A percentile compares a stretch with the other conserved stretches of the same genome.
phyloP scores from a whole-genome alignment of 148 eudicot genomes.

The Vaccinium macrocarpon region DNA sequence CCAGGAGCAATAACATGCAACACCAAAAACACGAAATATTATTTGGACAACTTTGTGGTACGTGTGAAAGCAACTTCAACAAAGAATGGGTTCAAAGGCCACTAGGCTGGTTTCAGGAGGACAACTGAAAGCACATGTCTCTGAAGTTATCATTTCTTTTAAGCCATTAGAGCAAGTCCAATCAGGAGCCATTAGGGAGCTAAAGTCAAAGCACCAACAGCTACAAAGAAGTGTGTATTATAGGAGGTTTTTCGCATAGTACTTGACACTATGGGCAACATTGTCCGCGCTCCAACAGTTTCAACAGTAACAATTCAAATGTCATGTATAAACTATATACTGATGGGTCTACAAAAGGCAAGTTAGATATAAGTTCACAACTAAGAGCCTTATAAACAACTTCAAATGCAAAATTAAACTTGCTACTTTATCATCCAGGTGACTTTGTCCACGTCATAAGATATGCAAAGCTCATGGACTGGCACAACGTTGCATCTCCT shows the following conservation, averaged over 20 bases:
- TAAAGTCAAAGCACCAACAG: not conserved
- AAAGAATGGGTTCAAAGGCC: conserved; percentile 1
- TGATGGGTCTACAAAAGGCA: not conserved
- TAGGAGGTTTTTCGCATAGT: not conserved
- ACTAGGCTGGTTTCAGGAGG: not conserved
- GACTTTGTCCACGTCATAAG: not conserved
- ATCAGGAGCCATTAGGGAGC: not conserved
- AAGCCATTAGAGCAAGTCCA: not conserved
- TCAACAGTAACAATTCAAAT: not conserved
- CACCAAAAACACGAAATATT: not conserved
- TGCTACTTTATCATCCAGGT: not conserved
- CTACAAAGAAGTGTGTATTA: not conserved
- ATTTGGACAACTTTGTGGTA: not conserved
- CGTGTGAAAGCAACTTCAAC: conserved; percentile 1
- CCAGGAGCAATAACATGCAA: conserved; percentile 3
- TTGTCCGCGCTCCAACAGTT: not conserved
- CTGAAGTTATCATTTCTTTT: not conserved
- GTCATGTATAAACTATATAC: not conserved
- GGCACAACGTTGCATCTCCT: not conserved
- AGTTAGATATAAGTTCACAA: not conserved
- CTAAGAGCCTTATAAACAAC: not conserved
- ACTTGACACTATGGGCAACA: not conserved
- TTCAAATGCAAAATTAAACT: not conserved
- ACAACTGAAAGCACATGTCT: not conserved
- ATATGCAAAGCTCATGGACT: not conserved